Evolutionary conservation across 345 rosid species (phyloP).

Genomic region (Eucalyptus polybractea): DNA sequence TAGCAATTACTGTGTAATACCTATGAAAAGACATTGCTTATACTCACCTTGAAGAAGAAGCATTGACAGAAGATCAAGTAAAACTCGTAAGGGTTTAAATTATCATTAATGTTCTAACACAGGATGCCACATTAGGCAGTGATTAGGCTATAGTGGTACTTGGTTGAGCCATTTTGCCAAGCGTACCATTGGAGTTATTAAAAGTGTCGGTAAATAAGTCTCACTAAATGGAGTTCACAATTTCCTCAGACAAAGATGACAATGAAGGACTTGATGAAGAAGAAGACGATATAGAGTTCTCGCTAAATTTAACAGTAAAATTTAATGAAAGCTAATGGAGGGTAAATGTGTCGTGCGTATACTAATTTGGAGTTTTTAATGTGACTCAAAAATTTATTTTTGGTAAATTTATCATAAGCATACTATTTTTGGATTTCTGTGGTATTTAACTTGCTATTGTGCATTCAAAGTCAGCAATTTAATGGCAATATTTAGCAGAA

Average conservation of each 20-base stretch:
- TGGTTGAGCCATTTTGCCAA: neutral
- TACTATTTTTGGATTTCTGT: too few relatives aligned
- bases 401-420: too few relatives aligned
- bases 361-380: too few relatives aligned
- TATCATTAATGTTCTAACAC: too few relatives aligned
- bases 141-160: neutral
- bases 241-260: neutral
- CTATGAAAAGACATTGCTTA: neutral
- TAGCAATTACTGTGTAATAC: neutral
- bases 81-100: neutral
- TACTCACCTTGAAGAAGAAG: neutral
- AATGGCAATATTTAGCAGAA: too few relatives aligned
- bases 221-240: neutral
- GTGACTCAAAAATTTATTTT: too few relatives aligned
- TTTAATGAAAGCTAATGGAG: neutral
- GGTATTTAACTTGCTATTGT: neutral
- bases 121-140: neutral
- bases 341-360: neutral
- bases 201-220: neutral
- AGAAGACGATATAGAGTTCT: neutral
- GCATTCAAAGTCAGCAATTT: neutral
- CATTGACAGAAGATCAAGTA: neutral
- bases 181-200: neutral
- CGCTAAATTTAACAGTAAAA: rapidly evolving
- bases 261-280: neutral